Conservation (phyloP, 1,284 basidiomycete species). For the Albatrellus sp. region DNA sequence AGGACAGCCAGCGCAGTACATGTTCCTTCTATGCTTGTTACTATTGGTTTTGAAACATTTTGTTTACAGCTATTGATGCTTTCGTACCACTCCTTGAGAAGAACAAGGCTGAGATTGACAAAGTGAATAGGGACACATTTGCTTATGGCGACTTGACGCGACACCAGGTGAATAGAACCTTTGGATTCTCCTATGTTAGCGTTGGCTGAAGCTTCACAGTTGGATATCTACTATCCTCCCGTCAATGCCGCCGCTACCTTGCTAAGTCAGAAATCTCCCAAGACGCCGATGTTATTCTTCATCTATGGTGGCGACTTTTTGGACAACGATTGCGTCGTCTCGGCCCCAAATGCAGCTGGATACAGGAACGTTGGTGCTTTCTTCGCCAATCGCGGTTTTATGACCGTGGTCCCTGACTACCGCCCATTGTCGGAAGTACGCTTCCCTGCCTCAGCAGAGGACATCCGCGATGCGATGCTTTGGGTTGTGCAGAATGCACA, state of each 20-base stretch:
- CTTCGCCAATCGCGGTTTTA: background rate
- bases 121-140: too few species aligned
- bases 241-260: slow-evolving; percentile 6
- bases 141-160: too few species aligned
- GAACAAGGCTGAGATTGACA: too few species aligned
- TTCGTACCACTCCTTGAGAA: too few species aligned
- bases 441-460: background rate
- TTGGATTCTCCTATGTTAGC: too few species aligned
- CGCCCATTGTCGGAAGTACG: background rate
- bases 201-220: slow-evolving; percentile 16
- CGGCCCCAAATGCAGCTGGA: slow-evolving; percentile 11
- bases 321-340: slow-evolving; percentile 13
- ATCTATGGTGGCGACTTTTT: background rate
- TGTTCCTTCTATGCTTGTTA: too few species aligned
- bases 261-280: slow-evolving; percentile 6
- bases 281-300: slow-evolving; percentile 33
- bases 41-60: too few species aligned
- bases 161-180: too few species aligned
- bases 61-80: too few species aligned
- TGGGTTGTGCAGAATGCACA: background rate
- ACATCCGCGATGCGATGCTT: background rate
- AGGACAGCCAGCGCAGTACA: too few species aligned
- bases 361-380: background rate
- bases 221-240: slow-evolving; percentile 47
- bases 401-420: slow-evolving; percentile 2